Conservation (phyloP, 306 rosid genomes). For the Casuarina equisetifolia region DNA sequence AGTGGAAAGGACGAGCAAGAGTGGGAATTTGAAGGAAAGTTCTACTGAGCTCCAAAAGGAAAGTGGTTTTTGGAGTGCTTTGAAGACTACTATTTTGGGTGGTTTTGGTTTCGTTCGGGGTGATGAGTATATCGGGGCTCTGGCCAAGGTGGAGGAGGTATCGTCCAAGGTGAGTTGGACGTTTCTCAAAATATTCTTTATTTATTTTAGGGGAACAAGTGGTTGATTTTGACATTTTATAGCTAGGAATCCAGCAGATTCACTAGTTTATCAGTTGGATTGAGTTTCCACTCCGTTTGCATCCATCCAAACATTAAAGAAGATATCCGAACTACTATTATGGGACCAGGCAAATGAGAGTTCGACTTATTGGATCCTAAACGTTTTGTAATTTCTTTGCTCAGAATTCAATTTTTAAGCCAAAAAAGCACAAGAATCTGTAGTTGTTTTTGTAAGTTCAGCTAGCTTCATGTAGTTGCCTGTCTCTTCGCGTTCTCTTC, state of each 20-base stretch:
- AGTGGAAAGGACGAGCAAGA: slow-evolving; percentile 25
- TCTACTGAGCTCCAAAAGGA: slow-evolving; percentile 37
- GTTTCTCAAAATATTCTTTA: neutral
- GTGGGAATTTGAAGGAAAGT: slow-evolving; percentile 40
- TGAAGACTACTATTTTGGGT: slow-evolving; percentile 47
- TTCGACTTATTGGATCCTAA: neutral
- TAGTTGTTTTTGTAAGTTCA: neutral
- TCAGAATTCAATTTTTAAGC: neutral
- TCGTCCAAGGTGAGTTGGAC: slow-evolving; percentile 60
- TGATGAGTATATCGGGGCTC: slow-evolving; percentile 58
- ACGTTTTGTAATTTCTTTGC: neutral
- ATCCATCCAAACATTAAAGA: neutral
- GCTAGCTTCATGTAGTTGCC: neutral
- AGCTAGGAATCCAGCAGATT: neutral
- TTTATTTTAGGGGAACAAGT: neutral
- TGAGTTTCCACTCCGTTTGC: neutral
- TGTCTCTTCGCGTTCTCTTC: neutral
- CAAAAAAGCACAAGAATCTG: neutral
- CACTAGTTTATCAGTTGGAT: neutral
- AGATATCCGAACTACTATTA: neutral
- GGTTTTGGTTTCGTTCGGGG: slow-evolving; percentile 44
- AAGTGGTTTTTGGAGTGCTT: slow-evolving; percentile 66
- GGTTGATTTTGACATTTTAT: neutral
- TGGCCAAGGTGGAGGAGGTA: slow-evolving; percentile 67
- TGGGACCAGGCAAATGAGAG: neutral